Evolutionary conservation across 2,329 filamentous ascomycete species (phyloP).

Genomic region (Shiraia bambusicola): DNA sequence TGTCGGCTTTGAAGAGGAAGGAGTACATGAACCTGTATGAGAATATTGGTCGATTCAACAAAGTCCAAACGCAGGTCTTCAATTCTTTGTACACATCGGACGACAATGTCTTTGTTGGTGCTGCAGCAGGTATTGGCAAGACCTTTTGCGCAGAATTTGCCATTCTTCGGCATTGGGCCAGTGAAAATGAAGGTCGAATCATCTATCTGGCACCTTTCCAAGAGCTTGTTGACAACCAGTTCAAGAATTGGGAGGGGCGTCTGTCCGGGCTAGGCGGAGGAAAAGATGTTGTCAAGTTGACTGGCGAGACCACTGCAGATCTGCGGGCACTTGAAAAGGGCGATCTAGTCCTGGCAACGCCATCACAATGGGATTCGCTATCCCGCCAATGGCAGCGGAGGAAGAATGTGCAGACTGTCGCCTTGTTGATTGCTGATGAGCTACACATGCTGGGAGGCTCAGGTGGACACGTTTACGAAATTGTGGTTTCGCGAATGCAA

Average conservation of each 20-base stretch:
- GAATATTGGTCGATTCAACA: slow-evolving; percentile 87
- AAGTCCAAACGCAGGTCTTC: slow-evolving; percentile 95
- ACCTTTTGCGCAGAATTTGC: slow-evolving; percentile 96
- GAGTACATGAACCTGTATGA: slow-evolving; percentile 83
- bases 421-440: slow-evolving; percentile 92
- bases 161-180: slow-evolving; percentile 82
- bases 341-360: slow-evolving; percentile 89
- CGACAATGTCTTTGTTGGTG: slow-evolving; percentile 89
- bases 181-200: slow-evolving; percentile 70
- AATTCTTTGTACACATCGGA: slow-evolving; percentile 88
- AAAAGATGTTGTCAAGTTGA: slow-evolving; percentile 89
- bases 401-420: slow-evolving; percentile 89
- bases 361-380: slow-evolving; percentile 91
- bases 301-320: slow-evolving; percentile 88
- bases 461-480: slow-evolving; percentile 88
- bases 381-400: slow-evolving; percentile 95
- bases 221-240: slow-evolving; percentile 80
- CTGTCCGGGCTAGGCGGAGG: slow-evolving; percentile 73
- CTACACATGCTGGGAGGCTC: slow-evolving; percentile 88
- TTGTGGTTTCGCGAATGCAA: slow-evolving; percentile 96
- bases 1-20: slow-evolving; percentile 81
- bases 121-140: slow-evolving; percentile 94
- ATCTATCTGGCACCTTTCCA: slow-evolving; percentile 96
- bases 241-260: slow-evolving; percentile 82
- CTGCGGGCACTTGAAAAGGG: slow-evolving; percentile 83